Evolutionary conservation across 2,329 filamentous ascomycete genomes (phyloP).

Genomic region (Alternaria arborescens): DNA sequence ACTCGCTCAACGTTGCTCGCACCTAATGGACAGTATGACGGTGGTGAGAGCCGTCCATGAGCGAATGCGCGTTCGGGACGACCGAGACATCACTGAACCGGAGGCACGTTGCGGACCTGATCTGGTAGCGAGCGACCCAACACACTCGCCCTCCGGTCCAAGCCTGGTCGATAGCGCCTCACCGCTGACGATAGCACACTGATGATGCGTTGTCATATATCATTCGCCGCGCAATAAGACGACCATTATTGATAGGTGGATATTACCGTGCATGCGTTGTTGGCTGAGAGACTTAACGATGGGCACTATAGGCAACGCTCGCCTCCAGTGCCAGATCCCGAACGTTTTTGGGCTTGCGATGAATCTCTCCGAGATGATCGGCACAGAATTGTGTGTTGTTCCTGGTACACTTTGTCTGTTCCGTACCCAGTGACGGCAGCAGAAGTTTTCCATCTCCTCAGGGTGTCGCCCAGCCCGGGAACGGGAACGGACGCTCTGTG

Average conservation of each 20-base stretch:
- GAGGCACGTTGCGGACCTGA: conserved; percentile 2
- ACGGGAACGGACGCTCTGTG: too few species aligned
- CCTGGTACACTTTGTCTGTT: background rate
- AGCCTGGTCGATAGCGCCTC: conserved; percentile 9
- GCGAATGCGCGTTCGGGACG: conserved; percentile 7
- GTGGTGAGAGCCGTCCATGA: background rate
- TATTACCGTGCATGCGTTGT: conserved; percentile 9
- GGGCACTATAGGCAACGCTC: conserved; percentile 8
- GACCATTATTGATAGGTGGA: conserved; percentile 7
- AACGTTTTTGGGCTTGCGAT: conserved; percentile 2
- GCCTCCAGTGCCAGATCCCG: conserved; percentile 2
- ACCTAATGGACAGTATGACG: background rate
- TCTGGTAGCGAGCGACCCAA: conserved; percentile 18
- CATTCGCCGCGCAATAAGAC: conserved; percentile 15
- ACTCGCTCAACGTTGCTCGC: conserved; percentile 1
- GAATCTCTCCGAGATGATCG: background rate
- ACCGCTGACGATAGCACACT: conserved; percentile 16
- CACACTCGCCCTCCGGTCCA: conserved; percentile 9
- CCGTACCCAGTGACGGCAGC: background rate
- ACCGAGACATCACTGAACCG: conserved; percentile 13
- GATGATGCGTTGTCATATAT: conserved; percentile 10
- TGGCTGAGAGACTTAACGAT: conserved; percentile 6
- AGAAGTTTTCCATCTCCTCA: background rate
- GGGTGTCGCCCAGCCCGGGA: background rate
- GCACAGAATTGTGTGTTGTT: background rate